Evolutionary conservation across 2,329 filamentous ascomycete species (phyloP), one percentile per base, ranked within the genome.

Genomic region (Blumeria hordei): DNA sequence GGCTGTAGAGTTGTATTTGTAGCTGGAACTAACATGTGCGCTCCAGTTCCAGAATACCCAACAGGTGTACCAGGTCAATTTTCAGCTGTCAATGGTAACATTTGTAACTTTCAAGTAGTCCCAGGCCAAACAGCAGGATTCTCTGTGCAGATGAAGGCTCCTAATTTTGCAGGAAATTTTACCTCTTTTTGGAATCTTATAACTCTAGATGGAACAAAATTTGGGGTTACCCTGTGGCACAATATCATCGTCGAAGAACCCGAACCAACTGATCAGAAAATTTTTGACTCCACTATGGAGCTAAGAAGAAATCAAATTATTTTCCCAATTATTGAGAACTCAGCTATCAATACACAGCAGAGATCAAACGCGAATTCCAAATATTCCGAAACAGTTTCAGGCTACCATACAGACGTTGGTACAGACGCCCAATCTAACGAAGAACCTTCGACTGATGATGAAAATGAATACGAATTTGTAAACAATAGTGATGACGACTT

Each of bases 101-200:
- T 84, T 55, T 80, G 86, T 66, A 76, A 78, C 58, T 72, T 74
- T 32, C 69, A 80, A 18, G 74, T 96, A 41, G 74, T 77, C 54
- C 80, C 85, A 39, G 87, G 86, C 34, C 76, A 90, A 65, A 78
- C 83, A 62, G 78, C 80, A 57, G 72, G 81, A 21, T 98, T 98
- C 71, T 86, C 83, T 39, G 84, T 95, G 37, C 72, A 82, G 44
- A 79, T 98, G 67, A 86, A 87, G 67, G 85, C 87, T 16, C 88
- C 90, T 14, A 69, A 72, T 54, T 83, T 84, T 52, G 70, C 78
- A 55, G 88, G 90, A 55, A 85, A 83, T 67, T 75, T 81, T 57
- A 92, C 94, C 64, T 96, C 92, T 1, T 95, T 95, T 75, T 98
- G 92, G 92, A 88, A 90, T 59, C 72, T 98, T 60, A 93, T 88